A percentile compares a stretch with the other conserved stretches of the same genome.
These are phyloP conservation scores for Aureobasidium sp. DNA, from an alignment of 2,329 filamentous ascomycete species.

Conservation along the genomic window DNA sequence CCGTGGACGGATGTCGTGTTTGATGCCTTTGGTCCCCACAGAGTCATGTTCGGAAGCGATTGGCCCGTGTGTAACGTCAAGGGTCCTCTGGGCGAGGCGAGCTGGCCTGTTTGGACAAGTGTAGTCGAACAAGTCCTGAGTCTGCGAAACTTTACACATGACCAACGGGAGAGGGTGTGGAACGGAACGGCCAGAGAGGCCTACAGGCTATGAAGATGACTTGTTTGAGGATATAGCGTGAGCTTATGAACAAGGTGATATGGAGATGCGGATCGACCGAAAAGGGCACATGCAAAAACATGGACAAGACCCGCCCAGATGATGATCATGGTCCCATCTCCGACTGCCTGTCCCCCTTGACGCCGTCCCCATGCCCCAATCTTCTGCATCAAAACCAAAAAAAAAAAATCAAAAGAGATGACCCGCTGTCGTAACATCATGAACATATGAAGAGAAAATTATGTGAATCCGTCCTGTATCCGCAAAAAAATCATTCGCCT, in stretches of 20 bases:
- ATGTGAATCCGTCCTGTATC: not conserved
- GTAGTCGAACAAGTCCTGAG: slow-evolving; percentile 61
- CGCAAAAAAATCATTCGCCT: not conserved
- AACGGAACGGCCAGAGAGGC: slow-evolving; percentile 35
- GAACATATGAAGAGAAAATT: not conserved
- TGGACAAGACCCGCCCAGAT: not conserved
- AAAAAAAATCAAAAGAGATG: not conserved
- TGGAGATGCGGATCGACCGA: not conserved
- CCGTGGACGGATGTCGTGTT: slow-evolving; percentile 70
- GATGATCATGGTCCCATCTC: not conserved
- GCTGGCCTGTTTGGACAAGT: slow-evolving; percentile 70
- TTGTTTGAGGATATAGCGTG: no score
- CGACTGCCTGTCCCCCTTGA: not conserved
- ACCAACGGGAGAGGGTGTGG: slow-evolving; percentile 63
- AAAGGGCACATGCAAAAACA: not conserved
- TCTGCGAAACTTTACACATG: slow-evolving; percentile 45
- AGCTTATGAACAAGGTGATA: not conserved
- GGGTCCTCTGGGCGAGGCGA: slow-evolving; percentile 47
- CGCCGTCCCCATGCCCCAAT: not conserved
- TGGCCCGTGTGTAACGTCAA: slow-evolving; percentile 85
- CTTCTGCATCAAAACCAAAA: not conserved
- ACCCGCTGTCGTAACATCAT: slow-evolving; percentile 13
- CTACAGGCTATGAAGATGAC: not conserved
- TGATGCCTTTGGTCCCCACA: slow-evolving; percentile 60
- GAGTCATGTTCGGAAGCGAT: slow-evolving; percentile 86